phyloP scores from a whole-genome alignment of 495 filamentous ascomycete genomes.

The Terfezia boudieri region DNA sequence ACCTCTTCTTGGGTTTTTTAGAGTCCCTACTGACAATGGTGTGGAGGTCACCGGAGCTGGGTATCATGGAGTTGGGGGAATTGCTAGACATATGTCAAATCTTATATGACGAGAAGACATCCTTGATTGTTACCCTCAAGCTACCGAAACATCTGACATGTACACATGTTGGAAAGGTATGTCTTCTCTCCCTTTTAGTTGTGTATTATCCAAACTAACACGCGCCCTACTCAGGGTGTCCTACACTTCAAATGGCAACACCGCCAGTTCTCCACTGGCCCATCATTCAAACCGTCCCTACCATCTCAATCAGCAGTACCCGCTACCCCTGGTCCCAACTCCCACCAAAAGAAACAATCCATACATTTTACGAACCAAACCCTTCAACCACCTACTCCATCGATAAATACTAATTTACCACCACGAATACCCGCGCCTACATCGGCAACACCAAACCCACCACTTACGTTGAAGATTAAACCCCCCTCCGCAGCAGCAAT shows the following conservation, averaged over 20 bases:
- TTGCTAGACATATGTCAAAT: constrained; percentile 53
- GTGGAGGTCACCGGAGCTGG: constrained; percentile 36
- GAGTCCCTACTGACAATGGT: neutral
- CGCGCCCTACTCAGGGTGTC: constrained; percentile 10
- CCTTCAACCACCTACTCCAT: neutral
- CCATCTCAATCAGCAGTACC: no score
- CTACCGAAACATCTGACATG: constrained; percentile 52
- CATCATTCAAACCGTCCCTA: no score
- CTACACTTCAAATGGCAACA: constrained; percentile 17
- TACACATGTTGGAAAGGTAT: constrained; percentile 36
- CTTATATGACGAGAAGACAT: constrained; percentile 44
- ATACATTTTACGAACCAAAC: no score
- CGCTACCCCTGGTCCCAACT: no score
- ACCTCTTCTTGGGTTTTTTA: constrained; percentile 1
- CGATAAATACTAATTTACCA: constrained; percentile 7
- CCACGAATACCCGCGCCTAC: constrained; percentile 10
- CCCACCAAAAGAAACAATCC: no score
- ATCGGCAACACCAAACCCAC: constrained; percentile 2
- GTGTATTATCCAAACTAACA: constrained; percentile 1
- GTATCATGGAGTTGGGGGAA: constrained; percentile 48
- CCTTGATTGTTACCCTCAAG: constrained; percentile 37
- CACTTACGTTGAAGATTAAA: constrained; percentile 3
- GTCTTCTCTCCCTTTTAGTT: neutral
- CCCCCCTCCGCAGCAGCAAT: constrained; percentile 1
- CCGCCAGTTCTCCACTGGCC: neutral